Conservation (phyloP, 2,329 filamentous ascomycete species). For the Metarhizium rileyi region DNA sequence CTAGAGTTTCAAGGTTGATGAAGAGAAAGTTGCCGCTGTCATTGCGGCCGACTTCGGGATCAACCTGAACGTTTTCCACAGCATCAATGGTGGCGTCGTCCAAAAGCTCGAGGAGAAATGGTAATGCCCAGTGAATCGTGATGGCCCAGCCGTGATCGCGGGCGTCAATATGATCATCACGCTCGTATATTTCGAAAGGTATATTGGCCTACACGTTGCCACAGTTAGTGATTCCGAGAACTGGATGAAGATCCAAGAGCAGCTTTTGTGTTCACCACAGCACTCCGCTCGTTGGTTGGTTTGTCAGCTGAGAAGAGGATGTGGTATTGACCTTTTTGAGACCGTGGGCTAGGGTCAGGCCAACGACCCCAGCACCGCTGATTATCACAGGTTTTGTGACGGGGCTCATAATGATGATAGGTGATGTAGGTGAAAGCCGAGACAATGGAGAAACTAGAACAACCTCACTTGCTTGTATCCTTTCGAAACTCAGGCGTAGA, state of each 20-base stretch:
- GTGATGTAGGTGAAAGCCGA: background rate
- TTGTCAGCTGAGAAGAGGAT: background rate
- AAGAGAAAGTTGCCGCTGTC: slow-evolving; percentile 30
- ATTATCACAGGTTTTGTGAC: slow-evolving; percentile 22
- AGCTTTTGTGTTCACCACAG: background rate
- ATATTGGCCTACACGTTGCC: slow-evolving; percentile 15
- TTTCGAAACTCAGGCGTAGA: background rate
- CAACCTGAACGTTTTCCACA: slow-evolving; percentile 20
- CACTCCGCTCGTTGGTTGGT: background rate
- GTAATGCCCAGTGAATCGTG: slow-evolving; percentile 48
- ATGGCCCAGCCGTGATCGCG: slow-evolving; percentile 46
- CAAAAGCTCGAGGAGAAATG: slow-evolving; percentile 17
- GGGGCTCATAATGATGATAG: slow-evolving; percentile 4
- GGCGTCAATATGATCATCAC: slow-evolving; percentile 17
- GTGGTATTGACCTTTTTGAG: slow-evolving; percentile 21
- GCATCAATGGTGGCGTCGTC: slow-evolving; percentile 13
- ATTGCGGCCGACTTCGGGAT: slow-evolving; percentile 28
- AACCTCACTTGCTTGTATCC: background rate
- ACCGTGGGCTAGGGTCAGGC: slow-evolving; percentile 26
- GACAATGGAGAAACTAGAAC: too few relatives aligned
- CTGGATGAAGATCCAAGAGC: too few relatives aligned
- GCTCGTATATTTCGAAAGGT: slow-evolving; percentile 22
- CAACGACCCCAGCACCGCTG: slow-evolving; percentile 27
- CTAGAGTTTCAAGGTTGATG: slow-evolving; percentile 27
- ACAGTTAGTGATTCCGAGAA: background rate